Conservation (phyloP, 2,329 filamentous ascomycete genomes). For the Ambrosiella beaveri region DNA sequence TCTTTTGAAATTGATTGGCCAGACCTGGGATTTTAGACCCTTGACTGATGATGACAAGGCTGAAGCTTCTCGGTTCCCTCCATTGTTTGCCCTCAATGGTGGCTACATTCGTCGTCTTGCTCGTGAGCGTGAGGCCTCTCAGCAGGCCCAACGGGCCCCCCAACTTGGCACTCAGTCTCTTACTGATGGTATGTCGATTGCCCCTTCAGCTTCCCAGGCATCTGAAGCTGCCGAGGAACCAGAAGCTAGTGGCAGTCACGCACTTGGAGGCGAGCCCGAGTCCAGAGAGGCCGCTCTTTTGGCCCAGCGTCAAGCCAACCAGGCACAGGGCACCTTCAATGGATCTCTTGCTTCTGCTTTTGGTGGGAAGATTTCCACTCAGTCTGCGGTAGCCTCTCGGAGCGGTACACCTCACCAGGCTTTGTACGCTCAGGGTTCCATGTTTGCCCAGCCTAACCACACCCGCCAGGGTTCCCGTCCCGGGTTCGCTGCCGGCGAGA, state of each 20-base stretch:
- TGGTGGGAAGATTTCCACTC: constrained; percentile 29
- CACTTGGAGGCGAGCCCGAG: constrained; percentile 84
- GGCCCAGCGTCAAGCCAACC: constrained; percentile 44
- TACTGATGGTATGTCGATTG: no score
- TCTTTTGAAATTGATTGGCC: constrained; percentile 13
- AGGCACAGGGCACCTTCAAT: constrained; percentile 43
- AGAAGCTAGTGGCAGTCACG: constrained; percentile 68
- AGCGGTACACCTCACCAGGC: constrained; percentile 70
- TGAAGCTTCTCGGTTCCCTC: constrained; percentile 31
- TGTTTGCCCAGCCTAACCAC: constrained; percentile 49
- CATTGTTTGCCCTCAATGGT: constrained; percentile 66
- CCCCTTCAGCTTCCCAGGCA: constrained; percentile 21
- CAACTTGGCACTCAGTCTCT: no score
- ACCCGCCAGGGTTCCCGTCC: constrained; percentile 73
- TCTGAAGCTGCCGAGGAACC: constrained; percentile 38
- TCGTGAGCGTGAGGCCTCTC: constrained; percentile 35
- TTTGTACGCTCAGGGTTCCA: constrained; percentile 31
- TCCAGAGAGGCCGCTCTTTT: constrained; percentile 45
- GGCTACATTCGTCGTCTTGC: constrained; percentile 66
- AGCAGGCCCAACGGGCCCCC: no score
- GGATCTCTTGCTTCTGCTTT: constrained; percentile 38
- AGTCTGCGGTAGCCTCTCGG: constrained; percentile 36
- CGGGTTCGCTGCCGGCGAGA: constrained; percentile 64
- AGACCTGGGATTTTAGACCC: constrained; percentile 14
- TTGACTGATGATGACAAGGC: constrained; percentile 14